Evolutionary conservation across 345 rosid species (phyloP).

Genomic region (Bruguiera parviflora): DNA sequence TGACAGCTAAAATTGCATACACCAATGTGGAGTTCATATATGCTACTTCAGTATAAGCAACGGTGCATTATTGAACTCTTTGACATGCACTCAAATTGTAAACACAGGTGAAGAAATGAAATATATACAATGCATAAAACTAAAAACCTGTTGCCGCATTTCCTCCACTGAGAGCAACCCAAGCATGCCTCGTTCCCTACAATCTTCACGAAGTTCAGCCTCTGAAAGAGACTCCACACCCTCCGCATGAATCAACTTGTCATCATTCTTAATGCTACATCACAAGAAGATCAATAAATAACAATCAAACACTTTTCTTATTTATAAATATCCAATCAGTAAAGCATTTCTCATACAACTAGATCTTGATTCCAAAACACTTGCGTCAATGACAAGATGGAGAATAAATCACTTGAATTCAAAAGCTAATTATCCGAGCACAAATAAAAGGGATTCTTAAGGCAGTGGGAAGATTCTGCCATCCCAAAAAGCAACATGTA

Average conservation of each 20-base stretch:
- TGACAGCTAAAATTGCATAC: conserved; percentile 1
- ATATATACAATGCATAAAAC: background rate
- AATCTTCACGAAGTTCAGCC: conserved; percentile 87
- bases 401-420: too few species aligned
- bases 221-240: conserved; percentile 91
- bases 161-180: conserved; percentile 86
- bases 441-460: background rate
- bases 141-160: conserved; percentile 83
- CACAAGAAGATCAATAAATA: conserved; percentile 9
- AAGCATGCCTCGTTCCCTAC: conserved; percentile 92
- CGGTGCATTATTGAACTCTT: background rate
- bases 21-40: background rate
- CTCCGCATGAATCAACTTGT: conserved; percentile 88
- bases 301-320: background rate
- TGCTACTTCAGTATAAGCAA: background rate
- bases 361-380: background rate
- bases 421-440: too few species aligned
- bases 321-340: background rate
- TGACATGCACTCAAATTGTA: background rate
- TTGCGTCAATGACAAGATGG: too few species aligned
- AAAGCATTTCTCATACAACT: background rate
- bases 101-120: background rate
- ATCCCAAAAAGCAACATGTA: too few species aligned
- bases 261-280: conserved; percentile 87
- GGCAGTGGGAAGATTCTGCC: too few species aligned